Base-by-base conservation (phyloP, 2,329 filamentous ascomycete genomes). In the Colletotrichum gigasporum region DNA sequence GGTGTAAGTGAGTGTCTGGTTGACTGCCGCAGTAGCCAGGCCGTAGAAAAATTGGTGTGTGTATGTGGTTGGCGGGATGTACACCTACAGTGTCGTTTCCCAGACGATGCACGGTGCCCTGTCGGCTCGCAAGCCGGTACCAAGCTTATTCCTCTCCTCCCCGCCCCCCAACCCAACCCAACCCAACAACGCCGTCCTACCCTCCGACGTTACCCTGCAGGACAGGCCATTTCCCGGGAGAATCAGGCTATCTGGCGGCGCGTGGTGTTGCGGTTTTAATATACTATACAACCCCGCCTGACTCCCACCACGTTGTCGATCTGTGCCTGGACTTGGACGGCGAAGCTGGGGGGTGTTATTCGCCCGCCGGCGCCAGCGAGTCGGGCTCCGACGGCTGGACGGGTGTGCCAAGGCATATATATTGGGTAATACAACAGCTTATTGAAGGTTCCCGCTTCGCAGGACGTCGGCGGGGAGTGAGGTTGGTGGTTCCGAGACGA, bases 1-100 rank as follows among this genome's bases (percentile, higher is more conserved):
- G 56, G 61, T 64, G 61, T 64, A 64, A 64, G 61, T 64, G 61
- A 64, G 45, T 57, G n/a, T 20, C 2, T 20, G 18, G 3, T 35
- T n/a, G 41, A 37, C 32, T 26, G n/a, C 22, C 14, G 44, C 28
- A 35, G 44, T 47, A 26, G 10, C 11, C n/a, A 24, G 14, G n/a
- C n/a, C 24, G 26, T 37, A 28, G 48, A 20, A 35, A 48, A 60
- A 64, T 60, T 37, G n/a, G 26, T 35, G 30, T 26, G 30, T 41
- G 39, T 20, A 32, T 42, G 35, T 50, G 10, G 26, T 47, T 16
- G 61, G n/a, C 22, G 14, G 12, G 18, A 61, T 12, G 61, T 64
- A 64, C 41, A 20, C n/a, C 6, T 10, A 54, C 61, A 41, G 61
- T 64, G 61, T 35, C 34, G 1, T 0, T 7, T 7, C 4, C 0